Percentiles rank a stretch among this genome's conserved stretches.
Conservation (phyloP, 2,329 filamentous ascomycete genomes). For the Epichloe coenophiala region DNA sequence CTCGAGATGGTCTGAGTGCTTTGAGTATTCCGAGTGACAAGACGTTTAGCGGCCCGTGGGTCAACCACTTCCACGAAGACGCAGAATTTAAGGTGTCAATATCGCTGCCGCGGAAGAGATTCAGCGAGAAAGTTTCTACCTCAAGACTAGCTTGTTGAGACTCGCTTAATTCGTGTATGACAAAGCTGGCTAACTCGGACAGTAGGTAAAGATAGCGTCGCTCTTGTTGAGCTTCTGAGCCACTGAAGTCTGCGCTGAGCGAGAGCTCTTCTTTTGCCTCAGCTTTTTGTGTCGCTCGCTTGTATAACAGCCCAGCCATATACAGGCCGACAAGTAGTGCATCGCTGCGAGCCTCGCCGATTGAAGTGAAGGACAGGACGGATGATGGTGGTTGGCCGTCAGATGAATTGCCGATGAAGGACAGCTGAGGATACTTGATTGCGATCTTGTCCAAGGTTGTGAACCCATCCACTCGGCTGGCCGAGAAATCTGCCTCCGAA, state of each 20-base stretch:
- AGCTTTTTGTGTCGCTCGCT: slow-evolving; percentile 20
- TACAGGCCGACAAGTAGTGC: slow-evolving; percentile 26
- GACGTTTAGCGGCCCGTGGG: slow-evolving; percentile 16
- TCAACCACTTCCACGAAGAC: slow-evolving; percentile 20
- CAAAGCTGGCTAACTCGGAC: slow-evolving; percentile 23
- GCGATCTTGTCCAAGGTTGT: slow-evolving; percentile 7
- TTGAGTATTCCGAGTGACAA: slow-evolving; percentile 27
- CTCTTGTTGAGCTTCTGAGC: slow-evolving; percentile 14
- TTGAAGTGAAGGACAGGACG: slow-evolving; percentile 7
- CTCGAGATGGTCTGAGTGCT: slow-evolving; percentile 19
- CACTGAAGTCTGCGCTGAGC: slow-evolving; percentile 20
- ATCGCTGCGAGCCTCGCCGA: slow-evolving; percentile 19
- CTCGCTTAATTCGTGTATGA: slow-evolving; percentile 24
- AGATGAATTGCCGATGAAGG: slow-evolving; percentile 6
- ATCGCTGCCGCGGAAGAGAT: slow-evolving; percentile 23
- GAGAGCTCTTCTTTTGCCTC: slow-evolving; percentile 12
- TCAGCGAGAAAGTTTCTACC: slow-evolving; percentile 20
- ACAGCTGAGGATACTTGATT: slow-evolving; percentile 17
- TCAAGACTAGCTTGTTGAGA: slow-evolving; percentile 20
- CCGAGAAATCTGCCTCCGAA: slow-evolving; percentile 8
- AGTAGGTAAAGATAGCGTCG: slow-evolving; percentile 24
- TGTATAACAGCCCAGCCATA: slow-evolving; percentile 27
- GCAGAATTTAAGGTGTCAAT: not conserved
- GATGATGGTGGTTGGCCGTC: slow-evolving; percentile 1
- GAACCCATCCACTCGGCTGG: slow-evolving; percentile 10